A percentile compares a stretch with the other conserved stretches of the same genome.
These are phyloP conservation scores for Halteria grandinella DNA, from an alignment of 73 alveolate genomes.

Conservation along the genomic window DNA sequence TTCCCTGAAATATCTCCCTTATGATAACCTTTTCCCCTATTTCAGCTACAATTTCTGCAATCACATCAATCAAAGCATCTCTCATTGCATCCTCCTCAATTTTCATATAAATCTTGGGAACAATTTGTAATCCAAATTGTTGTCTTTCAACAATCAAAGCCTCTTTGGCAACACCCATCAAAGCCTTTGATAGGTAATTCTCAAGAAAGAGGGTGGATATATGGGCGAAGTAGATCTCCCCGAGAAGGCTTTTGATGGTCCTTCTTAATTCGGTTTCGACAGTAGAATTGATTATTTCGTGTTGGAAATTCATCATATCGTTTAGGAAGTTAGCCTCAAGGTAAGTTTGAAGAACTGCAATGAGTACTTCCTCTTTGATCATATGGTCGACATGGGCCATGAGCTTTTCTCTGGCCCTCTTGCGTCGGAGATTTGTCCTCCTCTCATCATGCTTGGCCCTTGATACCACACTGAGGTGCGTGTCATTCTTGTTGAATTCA, in stretches of 20 bases:
- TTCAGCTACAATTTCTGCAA: too few relatives aligned
- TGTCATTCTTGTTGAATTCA: too few relatives aligned
- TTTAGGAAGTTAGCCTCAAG: conserved; percentile 29
- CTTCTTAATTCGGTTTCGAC: background rate
- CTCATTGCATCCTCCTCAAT: too few relatives aligned
- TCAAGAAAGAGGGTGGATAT: too few relatives aligned
- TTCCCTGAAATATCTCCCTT: too few relatives aligned
- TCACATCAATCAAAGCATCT: too few relatives aligned
- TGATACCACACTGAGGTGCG: background rate
- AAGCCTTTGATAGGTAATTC: too few relatives aligned
- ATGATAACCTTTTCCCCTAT: too few relatives aligned
- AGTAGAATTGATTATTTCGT: background rate
- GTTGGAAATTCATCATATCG: conserved; percentile 20
- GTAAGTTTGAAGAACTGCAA: conserved; percentile 26
- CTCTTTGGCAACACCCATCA: too few relatives aligned
- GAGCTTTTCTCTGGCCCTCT: conserved; percentile 32
- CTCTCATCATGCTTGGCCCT: conserved; percentile 4
- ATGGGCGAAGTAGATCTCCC: conserved; percentile 8
- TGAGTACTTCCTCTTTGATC: conserved; percentile 6
- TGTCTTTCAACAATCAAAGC: too few relatives aligned
- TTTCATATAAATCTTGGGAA: too few relatives aligned
- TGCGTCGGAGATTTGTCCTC: conserved; percentile 11
- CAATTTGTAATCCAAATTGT: too few relatives aligned
- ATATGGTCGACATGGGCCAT: conserved; percentile 6
- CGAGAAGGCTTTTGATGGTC: background rate